Conservation (phyloP, 2,329 filamentous ascomycete species). For the Gyromitra esculenta region DNA sequence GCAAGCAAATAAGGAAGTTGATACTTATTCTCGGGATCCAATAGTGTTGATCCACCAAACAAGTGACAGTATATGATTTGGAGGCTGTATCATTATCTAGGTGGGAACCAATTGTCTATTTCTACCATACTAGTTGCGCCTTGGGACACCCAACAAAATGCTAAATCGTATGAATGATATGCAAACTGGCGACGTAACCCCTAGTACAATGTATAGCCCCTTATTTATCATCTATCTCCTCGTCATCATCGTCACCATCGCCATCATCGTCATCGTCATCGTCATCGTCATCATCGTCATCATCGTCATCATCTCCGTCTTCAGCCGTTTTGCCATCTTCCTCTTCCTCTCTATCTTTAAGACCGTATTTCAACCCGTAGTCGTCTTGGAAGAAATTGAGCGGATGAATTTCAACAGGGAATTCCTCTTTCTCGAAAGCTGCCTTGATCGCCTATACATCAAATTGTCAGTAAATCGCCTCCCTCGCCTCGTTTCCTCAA, state of each 20-base stretch:
- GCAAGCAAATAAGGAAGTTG: too few relatives aligned
- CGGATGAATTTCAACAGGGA: conserved; percentile 77
- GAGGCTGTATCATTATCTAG: not conserved
- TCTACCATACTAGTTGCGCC: conserved; percentile 7
- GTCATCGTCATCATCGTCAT: conserved; percentile 65
- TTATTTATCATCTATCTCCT: conserved; percentile 40
- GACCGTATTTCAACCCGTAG: conserved; percentile 70
- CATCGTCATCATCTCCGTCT: conserved; percentile 66
- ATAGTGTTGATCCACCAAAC: conserved; percentile 15
- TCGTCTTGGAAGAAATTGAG: conserved; percentile 86
- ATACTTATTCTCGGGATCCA: not conserved
- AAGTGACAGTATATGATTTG: conserved; percentile 1
- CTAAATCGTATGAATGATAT: not conserved
- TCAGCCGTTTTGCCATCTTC: conserved; percentile 69
- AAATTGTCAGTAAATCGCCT: conserved; percentile 50
- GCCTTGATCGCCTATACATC: conserved; percentile 73
- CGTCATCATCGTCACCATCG: conserved; percentile 52
- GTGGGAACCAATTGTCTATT: not conserved
- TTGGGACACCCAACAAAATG: not conserved
- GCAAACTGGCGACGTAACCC: not conserved
- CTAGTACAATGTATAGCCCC: not conserved
- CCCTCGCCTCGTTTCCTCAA: conserved; percentile 50
- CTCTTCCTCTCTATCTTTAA: conserved; percentile 71
- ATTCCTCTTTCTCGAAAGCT: conserved; percentile 78
- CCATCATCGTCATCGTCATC: conserved; percentile 60